phyloP scores from a whole-genome alignment of 768 basidiomycete species.

The Mycena vitilis region DNA sequence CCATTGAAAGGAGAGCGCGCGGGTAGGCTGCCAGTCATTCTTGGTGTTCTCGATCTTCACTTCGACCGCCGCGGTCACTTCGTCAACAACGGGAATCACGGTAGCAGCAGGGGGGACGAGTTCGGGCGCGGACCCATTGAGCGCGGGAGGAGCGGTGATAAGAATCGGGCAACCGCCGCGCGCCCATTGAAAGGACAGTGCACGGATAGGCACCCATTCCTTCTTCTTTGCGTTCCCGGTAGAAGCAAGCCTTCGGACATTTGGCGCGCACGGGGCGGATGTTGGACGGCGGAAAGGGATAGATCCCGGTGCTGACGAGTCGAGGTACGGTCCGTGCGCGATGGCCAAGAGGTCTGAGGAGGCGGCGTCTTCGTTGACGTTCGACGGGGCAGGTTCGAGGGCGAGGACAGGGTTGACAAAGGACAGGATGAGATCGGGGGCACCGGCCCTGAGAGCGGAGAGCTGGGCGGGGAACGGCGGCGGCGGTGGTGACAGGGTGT shows the following conservation, averaged over 20 bases:
- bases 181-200: conserved; percentile 4
- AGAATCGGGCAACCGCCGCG: neutral
- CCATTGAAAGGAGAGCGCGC: conserved; percentile 2
- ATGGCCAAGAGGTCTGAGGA: too few relatives aligned
- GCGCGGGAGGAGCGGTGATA: conserved; percentile 1
- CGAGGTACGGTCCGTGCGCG: too few relatives aligned
- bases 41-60: too few relatives aligned
- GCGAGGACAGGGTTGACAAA: neutral
- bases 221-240: neutral
- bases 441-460: neutral
- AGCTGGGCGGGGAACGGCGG: neutral
- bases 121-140: neutral
- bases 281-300: neutral
- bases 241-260: neutral
- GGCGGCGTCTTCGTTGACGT: too few relatives aligned
- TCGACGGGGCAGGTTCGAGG: too few relatives aligned
- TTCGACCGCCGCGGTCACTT: too few relatives aligned
- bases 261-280: too few relatives aligned
- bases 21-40: neutral
- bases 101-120: neutral
- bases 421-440: neutral
- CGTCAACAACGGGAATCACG: neutral
- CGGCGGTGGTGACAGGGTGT: too few relatives aligned
- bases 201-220: neutral
- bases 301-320: neutral